Percentiles rank a stretch among this genome's conserved stretches.
Conservation (phyloP, 352 stramenopile genomes). For the Phytophthora sp. region DNA sequence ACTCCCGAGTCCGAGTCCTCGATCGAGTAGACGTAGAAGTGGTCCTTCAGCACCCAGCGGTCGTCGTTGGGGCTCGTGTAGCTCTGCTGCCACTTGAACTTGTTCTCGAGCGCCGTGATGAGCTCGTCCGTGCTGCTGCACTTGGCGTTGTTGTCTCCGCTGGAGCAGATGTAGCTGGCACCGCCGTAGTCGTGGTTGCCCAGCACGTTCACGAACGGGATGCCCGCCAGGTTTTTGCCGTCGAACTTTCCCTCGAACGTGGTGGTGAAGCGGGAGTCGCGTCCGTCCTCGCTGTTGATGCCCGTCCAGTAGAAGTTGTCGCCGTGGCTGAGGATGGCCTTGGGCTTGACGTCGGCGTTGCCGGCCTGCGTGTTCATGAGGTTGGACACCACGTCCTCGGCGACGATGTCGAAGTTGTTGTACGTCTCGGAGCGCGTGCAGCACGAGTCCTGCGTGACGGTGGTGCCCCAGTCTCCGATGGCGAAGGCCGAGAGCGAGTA, state of each 20-base stretch:
- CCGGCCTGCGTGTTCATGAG: constrained; percentile 69
- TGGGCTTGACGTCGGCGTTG: constrained; percentile 47
- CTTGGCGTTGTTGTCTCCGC: constrained; percentile 32
- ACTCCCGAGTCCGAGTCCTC: constrained; percentile 43
- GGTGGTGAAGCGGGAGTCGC: constrained; percentile 55
- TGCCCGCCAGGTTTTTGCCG: constrained; percentile 43
- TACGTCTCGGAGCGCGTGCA: constrained; percentile 58
- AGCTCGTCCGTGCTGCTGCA: constrained; percentile 39
- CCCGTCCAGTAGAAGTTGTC: constrained; percentile 81
- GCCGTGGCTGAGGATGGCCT: constrained; percentile 67
- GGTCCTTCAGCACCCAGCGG: constrained; percentile 61
- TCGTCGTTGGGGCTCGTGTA: constrained; percentile 68
- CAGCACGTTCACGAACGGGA: constrained; percentile 70
- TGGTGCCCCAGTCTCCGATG: constrained; percentile 81
- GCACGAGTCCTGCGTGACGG: constrained; percentile 66
- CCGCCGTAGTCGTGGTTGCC: constrained; percentile 80
- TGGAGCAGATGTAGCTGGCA: constrained; percentile 61
- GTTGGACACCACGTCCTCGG: constrained; percentile 65
- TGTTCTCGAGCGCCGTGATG: constrained; percentile 39
- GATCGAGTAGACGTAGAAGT: constrained; percentile 64
- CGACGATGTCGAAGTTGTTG: constrained; percentile 69
- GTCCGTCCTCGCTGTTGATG: constrained; percentile 51
- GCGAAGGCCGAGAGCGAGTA: constrained; percentile 69
- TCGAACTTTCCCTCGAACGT: constrained; percentile 72
- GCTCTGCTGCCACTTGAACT: constrained; percentile 56